A percentile compares a stretch with the other conserved stretches of the same genome.
phyloP scores from a whole-genome alignment of 1,284 basidiomycete species.

The Puccinia polysora region DNA sequence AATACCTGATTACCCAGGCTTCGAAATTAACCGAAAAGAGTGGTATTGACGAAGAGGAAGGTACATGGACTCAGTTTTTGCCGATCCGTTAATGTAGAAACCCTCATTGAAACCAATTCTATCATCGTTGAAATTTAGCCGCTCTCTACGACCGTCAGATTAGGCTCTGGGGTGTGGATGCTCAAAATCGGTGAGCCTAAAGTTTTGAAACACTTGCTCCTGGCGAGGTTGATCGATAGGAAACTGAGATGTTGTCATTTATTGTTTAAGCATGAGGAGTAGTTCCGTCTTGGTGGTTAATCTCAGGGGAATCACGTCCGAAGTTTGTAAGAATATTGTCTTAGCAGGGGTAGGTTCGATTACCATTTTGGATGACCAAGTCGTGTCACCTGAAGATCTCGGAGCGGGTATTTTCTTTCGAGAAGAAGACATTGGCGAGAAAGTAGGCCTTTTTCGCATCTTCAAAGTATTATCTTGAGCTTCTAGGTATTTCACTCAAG shows the following conservation, averaged over 20 bases:
- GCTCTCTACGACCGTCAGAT: constrained; percentile 41
- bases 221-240: too few species aligned
- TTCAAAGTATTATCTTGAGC: too few species aligned
- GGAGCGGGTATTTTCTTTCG: constrained; percentile 89
- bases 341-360: constrained; percentile 60
- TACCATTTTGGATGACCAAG: constrained; percentile 59
- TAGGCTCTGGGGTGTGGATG: constrained; percentile 39
- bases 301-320: constrained; percentile 81
- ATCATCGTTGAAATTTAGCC: too few species aligned
- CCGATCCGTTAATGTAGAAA: too few species aligned
- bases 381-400: constrained; percentile 66
- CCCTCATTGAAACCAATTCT: too few species aligned
- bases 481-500: too few species aligned
- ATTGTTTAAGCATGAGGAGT: constrained; percentile 38
- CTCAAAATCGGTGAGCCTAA: constrained; percentile 30
- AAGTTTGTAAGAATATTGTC: constrained; percentile 84
- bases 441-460: constrained; percentile 9
- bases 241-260: too few species aligned
- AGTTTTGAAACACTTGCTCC: too few species aligned
- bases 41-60: too few species aligned
- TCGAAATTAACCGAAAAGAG: too few species aligned
- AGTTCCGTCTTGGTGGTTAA: constrained; percentile 66
- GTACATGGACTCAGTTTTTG: too few species aligned
- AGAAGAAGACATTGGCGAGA: constrained; percentile 75
- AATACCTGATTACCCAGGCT: too few species aligned